Conservation (phyloP, 2,329 filamentous ascomycete genomes). For the Aureobasidium pullulans region DNA sequence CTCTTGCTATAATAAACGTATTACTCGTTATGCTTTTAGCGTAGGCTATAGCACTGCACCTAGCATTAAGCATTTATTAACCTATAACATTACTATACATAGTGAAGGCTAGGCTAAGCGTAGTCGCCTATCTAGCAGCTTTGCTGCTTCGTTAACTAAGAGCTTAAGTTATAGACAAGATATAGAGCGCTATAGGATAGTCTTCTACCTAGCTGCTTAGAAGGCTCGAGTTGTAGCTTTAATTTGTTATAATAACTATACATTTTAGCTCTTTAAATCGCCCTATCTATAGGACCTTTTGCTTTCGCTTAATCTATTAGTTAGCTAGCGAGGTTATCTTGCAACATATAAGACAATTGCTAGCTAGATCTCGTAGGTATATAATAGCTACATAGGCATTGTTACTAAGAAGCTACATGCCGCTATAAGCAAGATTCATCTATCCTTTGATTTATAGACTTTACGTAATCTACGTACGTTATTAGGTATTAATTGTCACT, state of each 20-base stretch:
- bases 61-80: not conserved
- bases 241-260: not conserved
- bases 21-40: not conserved
- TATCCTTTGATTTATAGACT: not conserved
- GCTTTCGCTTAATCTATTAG: not conserved
- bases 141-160: not conserved
- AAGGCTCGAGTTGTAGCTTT: not conserved
- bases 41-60: not conserved
- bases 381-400: not conserved
- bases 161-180: not conserved
- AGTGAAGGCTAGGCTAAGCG: not conserved
- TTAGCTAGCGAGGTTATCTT: not conserved
- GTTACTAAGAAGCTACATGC: not conserved
- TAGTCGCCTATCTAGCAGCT: not conserved
- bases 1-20: not conserved
- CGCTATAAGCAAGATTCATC: not conserved
- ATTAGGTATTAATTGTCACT: not conserved
- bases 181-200: not conserved
- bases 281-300: not conserved
- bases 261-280: not conserved
- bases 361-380: not conserved
- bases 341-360: not conserved
- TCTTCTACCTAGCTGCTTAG: not conserved
- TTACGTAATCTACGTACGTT: not conserved
- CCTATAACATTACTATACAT: not conserved